phyloP scores from a whole-genome alignment of 805 yeast species.

The Candida sithepensis region DNA sequence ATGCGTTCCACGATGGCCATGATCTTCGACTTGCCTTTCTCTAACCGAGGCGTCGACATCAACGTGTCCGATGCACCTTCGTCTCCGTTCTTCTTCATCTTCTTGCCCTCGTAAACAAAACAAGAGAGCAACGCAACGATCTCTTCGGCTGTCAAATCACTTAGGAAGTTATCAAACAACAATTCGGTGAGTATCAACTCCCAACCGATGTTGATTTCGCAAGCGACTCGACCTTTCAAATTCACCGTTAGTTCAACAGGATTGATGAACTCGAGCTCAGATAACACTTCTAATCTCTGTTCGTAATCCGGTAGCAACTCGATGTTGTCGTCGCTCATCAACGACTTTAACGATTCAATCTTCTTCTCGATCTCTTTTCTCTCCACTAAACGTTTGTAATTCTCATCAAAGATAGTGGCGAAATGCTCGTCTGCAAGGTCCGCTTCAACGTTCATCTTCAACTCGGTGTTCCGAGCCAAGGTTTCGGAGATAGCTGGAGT shows the following conservation, averaged over 20 bases:
- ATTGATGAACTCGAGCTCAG: constrained; percentile 79
- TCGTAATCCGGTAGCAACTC: constrained; percentile 92
- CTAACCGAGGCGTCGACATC: constrained; percentile 69
- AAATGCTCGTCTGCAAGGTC: constrained; percentile 26
- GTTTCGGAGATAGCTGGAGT: constrained; percentile 34
- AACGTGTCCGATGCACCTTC: constrained; percentile 17
- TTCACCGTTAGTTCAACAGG: constrained; percentile 63
- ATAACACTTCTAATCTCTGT: constrained; percentile 76
- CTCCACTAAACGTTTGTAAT: constrained; percentile 35
- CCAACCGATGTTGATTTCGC: constrained; percentile 89
- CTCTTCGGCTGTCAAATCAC: constrained; percentile 92
- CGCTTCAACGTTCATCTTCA: constrained; percentile 22
- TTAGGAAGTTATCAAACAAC: constrained; percentile 85
- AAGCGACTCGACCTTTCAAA: constrained; percentile 88
- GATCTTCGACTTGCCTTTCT: constrained; percentile 64
- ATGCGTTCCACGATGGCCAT: constrained; percentile 65
- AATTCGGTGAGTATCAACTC: constrained; percentile 87
- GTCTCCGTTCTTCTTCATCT: constrained; percentile 44
- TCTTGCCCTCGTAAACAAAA: constrained; percentile 87
- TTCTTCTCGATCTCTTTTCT: constrained; percentile 44
- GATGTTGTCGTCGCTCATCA: constrained; percentile 82
- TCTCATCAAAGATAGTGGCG: constrained; percentile 9
- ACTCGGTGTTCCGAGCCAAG: constrained; percentile 34
- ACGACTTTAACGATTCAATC: constrained; percentile 52
- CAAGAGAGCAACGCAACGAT: constrained; percentile 92